phyloP scores from a whole-genome alignment of 1,139 yeast genomes.

The Zygosaccharomyces sapae region DNA sequence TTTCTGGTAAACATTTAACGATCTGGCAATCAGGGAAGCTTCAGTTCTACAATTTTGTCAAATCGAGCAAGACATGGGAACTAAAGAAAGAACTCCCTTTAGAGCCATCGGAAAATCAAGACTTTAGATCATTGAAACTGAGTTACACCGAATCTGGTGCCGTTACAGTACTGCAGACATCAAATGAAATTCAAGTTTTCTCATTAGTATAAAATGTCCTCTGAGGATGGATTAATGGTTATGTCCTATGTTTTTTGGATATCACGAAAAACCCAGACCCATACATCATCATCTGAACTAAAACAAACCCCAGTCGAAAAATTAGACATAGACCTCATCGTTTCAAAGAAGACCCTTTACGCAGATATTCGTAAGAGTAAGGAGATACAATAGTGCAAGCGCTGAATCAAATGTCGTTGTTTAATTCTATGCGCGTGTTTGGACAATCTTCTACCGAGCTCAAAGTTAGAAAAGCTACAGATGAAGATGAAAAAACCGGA shows the following conservation, averaged over 20 bases:
- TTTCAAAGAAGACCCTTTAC: too few relatives aligned
- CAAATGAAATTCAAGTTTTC: slow-evolving; percentile 4
- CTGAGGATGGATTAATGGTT: too few relatives aligned
- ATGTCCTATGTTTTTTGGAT: background rate
- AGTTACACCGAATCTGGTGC: slow-evolving; percentile 9
- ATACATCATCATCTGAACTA: background rate
- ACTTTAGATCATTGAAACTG: slow-evolving; percentile 5
- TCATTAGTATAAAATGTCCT: background rate
- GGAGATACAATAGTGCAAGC: too few relatives aligned
- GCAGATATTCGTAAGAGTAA: too few relatives aligned
- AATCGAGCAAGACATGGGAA: slow-evolving; percentile 15
- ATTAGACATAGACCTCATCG: background rate
- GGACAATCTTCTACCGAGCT: slow-evolving; percentile 31
- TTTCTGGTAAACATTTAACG: slow-evolving; percentile 18
- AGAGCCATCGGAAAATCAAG: background rate
- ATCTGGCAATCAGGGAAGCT: slow-evolving; percentile 7
- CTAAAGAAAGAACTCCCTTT: slow-evolving; percentile 3
- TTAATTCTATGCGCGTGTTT: slow-evolving; percentile 29
- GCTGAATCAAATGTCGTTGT: slow-evolving; percentile 22
- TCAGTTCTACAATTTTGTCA: slow-evolving; percentile 10
- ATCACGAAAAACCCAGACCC: background rate
- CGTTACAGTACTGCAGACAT: slow-evolving; percentile 6
- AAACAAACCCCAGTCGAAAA: background rate
- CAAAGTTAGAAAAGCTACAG: slow-evolving; percentile 33
- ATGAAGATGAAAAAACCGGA: slow-evolving; percentile 31